These are phyloP conservation scores for Tripidium arundinaceum DNA, from an alignment of 202 grass and related monocot species.

Conservation along the genomic window DNA sequence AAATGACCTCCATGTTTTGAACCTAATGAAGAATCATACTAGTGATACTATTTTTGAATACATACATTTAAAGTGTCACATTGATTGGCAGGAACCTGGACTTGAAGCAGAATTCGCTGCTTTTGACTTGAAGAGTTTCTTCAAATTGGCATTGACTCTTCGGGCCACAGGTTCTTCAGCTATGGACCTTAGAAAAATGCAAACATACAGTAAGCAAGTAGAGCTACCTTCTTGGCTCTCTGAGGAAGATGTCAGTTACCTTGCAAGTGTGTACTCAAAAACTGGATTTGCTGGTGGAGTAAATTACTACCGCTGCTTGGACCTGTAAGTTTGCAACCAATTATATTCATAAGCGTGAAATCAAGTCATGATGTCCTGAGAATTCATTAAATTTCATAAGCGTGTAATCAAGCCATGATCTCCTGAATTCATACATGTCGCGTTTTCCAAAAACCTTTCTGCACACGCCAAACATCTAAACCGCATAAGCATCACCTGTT, in stretches of 20 bases:
- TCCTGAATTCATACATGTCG: background rate
- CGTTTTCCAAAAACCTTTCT: background rate
- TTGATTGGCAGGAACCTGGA: slow-evolving; percentile 46
- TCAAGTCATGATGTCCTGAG: background rate
- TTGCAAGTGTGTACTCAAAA: slow-evolving; percentile 47
- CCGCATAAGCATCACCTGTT: background rate
- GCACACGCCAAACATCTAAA: background rate
- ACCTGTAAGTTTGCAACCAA: background rate
- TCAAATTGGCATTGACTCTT: slow-evolving; percentile 37
- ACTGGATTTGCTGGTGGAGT: slow-evolving; percentile 63
- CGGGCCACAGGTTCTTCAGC: slow-evolving; percentile 22
- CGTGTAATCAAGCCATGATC: background rate
- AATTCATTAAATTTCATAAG: background rate
- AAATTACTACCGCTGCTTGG: slow-evolving; percentile 76
- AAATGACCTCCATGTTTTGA: background rate
- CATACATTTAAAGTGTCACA: background rate
- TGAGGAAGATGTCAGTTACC: slow-evolving; percentile 59
- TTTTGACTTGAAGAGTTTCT: slow-evolving; percentile 39
- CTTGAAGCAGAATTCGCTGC: slow-evolving; percentile 39
- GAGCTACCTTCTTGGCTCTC: slow-evolving; percentile 56
- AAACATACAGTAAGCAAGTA: slow-evolving; percentile 20
- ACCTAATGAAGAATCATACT: background rate
- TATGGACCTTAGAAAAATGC: slow-evolving; percentile 25
- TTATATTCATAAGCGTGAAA: background rate
- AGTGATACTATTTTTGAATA: background rate